These are phyloP conservation scores for Paragyromitra xinjiangensis DNA, from an alignment of 495 filamentous ascomycete genomes.

Conservation along the genomic window DNA sequence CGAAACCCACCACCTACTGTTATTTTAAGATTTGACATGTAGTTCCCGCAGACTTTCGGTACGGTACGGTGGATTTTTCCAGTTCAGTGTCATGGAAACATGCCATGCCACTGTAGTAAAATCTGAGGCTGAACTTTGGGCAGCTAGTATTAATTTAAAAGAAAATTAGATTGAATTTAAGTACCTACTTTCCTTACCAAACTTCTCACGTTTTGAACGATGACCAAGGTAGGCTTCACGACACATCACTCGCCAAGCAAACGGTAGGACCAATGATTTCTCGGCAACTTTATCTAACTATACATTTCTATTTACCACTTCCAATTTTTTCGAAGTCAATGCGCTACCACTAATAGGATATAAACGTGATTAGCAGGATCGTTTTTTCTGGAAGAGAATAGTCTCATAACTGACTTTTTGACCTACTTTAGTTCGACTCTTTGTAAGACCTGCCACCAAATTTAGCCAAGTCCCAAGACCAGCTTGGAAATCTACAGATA, in stretches of 20 bases:
- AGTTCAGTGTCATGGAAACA: not conserved
- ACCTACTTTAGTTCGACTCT: too few relatives aligned
- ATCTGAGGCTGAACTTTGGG: not conserved
- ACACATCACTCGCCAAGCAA: not conserved
- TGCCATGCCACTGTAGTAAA: not conserved
- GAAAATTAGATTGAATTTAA: not conserved
- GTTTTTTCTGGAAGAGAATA: too few relatives aligned
- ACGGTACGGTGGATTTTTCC: not conserved
- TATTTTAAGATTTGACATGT: not conserved
- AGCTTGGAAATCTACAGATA: too few relatives aligned
- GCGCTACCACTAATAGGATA: too few relatives aligned
- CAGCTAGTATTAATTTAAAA: not conserved
- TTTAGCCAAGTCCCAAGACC: too few relatives aligned
- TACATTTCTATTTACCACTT: too few relatives aligned
- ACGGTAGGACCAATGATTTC: not conserved
- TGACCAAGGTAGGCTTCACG: not conserved
- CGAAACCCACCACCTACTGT: not conserved
- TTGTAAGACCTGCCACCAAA: too few relatives aligned
- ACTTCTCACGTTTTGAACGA: too few relatives aligned
- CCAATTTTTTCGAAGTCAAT: too few relatives aligned
- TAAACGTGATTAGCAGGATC: too few relatives aligned
- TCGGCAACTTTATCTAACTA: not conserved
- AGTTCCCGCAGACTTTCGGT: not conserved
- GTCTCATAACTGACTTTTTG: too few relatives aligned
- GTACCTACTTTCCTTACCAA: not conserved